Evolutionary conservation across 768 basidiomycete species (phyloP), one percentile per base, ranked within the genome.

Genomic region (Amyloporia xantha): DNA sequence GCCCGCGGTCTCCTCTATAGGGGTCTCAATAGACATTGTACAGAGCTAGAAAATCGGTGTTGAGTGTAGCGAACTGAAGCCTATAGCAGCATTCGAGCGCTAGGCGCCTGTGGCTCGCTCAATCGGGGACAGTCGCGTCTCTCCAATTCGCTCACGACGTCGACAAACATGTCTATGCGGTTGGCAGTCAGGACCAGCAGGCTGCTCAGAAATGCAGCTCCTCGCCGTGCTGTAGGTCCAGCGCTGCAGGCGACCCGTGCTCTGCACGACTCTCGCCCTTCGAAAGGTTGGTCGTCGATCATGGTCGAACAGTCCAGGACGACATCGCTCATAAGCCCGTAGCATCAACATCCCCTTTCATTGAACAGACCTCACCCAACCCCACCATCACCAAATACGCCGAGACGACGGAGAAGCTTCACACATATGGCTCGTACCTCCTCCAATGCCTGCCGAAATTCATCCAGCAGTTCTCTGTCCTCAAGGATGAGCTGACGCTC

Each of bases 391-490:
- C 81, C 46, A 76, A 77, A 60, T 83, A 86, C 63, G 80, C 82
- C 4, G 76, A 81, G 60, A 76, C 86, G 36, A 82, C 88, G 15
- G 82, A 87, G 62, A 74, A 81, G 19, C 74, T 98, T 30, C 95
- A 98, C 67, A 79, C 81, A 33, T 98, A 92, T 59, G 95, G 91
- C 61, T 88, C 93, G 48, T 97, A 96, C 71, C 76, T 97, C 59
- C 84, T 78, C 43, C 89, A 94, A 62, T 91, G 87, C 63, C 81
- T 98, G 20, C 95, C 95, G 46, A 98, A 96, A 73, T 96, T 83
- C 73, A 81, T 99, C 63, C 95, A 98, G 68, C 96, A 98, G 68
- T 97, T 95, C 75, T 91, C 91, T 10, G 89, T 98, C 40, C 80
- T 91, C 67, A 91, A 91, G 75, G 96, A 97, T 67, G 96, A 98